Evolutionary conservation across 2,329 filamentous ascomycete species (phyloP).

Genomic region (Alternaria angustiovoidea): DNA sequence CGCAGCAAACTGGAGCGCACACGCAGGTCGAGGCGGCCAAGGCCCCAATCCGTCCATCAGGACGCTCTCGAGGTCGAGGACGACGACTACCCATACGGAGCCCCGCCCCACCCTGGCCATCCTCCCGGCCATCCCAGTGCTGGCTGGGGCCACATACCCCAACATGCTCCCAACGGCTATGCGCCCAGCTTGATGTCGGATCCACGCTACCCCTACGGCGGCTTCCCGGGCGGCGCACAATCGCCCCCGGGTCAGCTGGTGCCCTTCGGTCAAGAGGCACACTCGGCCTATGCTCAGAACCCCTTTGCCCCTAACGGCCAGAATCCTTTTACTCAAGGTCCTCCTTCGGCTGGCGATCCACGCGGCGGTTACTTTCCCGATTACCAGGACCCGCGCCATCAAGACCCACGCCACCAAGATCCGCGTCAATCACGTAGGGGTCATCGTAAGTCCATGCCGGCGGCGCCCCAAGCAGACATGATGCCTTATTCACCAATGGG

Average conservation of each 20-base stretch:
- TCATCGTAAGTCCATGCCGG: constrained; percentile 48
- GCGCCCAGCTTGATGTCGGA: constrained; percentile 51
- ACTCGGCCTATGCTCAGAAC: constrained; percentile 44
- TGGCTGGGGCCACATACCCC: constrained; percentile 50
- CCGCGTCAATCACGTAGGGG: constrained; percentile 26
- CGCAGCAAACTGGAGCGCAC: constrained; percentile 41
- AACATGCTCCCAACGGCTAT: constrained; percentile 46
- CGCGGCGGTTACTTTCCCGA: constrained; percentile 50
- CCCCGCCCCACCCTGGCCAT: constrained; percentile 35
- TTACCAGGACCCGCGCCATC: constrained; percentile 20
- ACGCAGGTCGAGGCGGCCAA: constrained; percentile 41
- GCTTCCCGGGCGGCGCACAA: constrained; percentile 32
- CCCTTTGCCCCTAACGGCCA: constrained; percentile 40
- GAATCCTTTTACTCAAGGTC: constrained; percentile 37
- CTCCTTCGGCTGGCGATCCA: constrained; percentile 27
- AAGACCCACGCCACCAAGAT: constrained; percentile 13
- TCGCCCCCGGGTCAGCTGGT: constrained; percentile 42
- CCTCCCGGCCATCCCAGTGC: constrained; percentile 47
- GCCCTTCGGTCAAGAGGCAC: constrained; percentile 49
- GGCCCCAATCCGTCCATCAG: constrained; percentile 48
- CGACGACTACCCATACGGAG: constrained; percentile 56
- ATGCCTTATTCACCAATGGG: constrained; percentile 44
- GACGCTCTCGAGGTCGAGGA: constrained; percentile 56
- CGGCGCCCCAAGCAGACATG: constrained; percentile 39
- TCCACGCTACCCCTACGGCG: constrained; percentile 38